Conservation (phyloP, 2,329 filamentous ascomycete species). For the Akanthomyces lecanii region DNA sequence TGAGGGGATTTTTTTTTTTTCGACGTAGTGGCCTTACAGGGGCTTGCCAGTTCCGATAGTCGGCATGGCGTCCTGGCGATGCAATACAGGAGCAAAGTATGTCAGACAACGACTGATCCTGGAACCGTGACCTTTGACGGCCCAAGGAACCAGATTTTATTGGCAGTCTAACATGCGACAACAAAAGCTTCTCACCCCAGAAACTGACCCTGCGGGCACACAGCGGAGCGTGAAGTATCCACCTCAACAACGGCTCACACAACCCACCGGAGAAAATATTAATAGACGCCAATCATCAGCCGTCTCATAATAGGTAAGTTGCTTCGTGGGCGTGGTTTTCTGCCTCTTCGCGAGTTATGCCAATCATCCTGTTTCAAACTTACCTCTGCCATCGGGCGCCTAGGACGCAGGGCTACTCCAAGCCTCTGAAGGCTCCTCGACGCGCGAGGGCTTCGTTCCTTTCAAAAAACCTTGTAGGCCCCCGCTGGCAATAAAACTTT, state of each 20-base stretch:
- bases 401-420: not conserved
- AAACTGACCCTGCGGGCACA: not conserved
- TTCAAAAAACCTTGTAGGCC: not conserved
- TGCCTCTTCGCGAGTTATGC: not conserved
- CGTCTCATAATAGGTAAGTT: not conserved
- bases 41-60: not conserved
- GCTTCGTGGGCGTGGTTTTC: not conserved
- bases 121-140: not conserved
- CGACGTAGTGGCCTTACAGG: slow-evolving; percentile 14
- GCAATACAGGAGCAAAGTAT: not conserved
- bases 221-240: not conserved
- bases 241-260: not conserved
- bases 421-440: slow-evolving; percentile 4
- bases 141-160: not conserved
- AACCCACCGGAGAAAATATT: slow-evolving; percentile 7
- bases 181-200: not conserved
- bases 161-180: not conserved
- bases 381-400: not conserved
- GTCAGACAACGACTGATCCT: not conserved
- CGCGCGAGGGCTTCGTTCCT: not conserved
- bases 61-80: not conserved
- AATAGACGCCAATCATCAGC: not conserved
- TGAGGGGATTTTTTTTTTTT: not conserved
- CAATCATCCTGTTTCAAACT: not conserved
- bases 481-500: not conserved